phyloP scores from a whole-genome alignment of 257 asterid species.

The Nicotiana benthamiana region DNA sequence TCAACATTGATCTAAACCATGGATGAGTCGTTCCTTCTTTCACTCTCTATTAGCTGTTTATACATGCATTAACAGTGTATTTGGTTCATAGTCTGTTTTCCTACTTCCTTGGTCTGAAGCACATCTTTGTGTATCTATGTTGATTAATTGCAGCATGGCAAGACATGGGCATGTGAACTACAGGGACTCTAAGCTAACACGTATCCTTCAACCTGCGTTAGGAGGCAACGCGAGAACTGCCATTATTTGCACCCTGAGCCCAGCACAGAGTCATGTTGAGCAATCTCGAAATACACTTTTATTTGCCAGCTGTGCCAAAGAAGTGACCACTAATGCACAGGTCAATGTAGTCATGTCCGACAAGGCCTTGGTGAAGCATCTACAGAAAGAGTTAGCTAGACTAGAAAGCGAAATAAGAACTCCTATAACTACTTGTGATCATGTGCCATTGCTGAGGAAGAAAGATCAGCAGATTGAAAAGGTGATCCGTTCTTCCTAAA shows the following conservation, averaged over 20 bases:
- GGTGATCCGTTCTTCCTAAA: constrained; percentile 31
- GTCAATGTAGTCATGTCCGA: constrained; percentile 99
- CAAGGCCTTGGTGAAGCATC: constrained; percentile 95
- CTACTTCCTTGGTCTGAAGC: neutral
- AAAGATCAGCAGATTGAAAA: constrained; percentile 85
- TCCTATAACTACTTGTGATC: constrained; percentile 71
- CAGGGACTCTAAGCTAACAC: constrained; percentile 96
- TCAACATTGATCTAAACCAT: no score
- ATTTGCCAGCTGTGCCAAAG: constrained; percentile 96
- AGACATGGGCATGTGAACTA: constrained; percentile 88
- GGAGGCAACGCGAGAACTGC: constrained; percentile 99
- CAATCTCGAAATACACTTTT: constrained; percentile 96
- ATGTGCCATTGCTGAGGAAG: constrained; percentile 61
- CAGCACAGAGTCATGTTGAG: constrained; percentile 91
- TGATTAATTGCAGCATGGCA: constrained; percentile 71
- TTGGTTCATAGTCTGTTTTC: neutral
- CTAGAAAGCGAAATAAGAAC: constrained; percentile 80
- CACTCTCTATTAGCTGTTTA: neutral
- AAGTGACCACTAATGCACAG: constrained; percentile 93
- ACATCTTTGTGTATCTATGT: neutral
- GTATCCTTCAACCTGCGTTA: constrained; percentile 92
- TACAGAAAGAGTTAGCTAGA: constrained; percentile 95
- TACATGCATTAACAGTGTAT: neutral
- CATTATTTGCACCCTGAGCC: constrained; percentile 91
- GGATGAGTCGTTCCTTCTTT: neutral